Percentiles rank a stretch among this genome's conserved stretches.
These are phyloP conservation scores for Naumovozyma baii DNA, from an alignment of 805 yeast genomes.

Conservation along the genomic window DNA sequence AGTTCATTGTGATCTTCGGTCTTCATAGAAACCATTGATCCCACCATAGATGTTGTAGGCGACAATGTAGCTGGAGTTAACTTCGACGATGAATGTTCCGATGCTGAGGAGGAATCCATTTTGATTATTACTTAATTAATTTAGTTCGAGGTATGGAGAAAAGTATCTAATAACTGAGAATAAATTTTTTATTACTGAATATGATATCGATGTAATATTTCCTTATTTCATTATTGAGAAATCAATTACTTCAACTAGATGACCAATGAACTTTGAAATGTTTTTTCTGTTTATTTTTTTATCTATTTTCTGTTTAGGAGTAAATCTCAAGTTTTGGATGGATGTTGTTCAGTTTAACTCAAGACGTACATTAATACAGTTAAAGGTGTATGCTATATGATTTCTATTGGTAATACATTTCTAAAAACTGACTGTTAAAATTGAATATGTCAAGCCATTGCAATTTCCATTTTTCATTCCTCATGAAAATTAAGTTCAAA, in stretches of 20 bases:
- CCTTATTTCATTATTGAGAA: not conserved
- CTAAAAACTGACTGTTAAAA: too few relatives aligned
- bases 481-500: too few relatives aligned
- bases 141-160: not conserved
- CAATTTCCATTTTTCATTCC: too few relatives aligned
- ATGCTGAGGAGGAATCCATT: not conserved
- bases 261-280: not conserved
- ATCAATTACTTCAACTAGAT: not conserved
- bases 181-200: not conserved
- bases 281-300: too few relatives aligned
- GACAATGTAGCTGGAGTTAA: conserved; percentile 9
- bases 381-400: too few relatives aligned
- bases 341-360: not conserved
- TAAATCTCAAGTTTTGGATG: not conserved
- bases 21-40: conserved; percentile 31
- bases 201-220: not conserved
- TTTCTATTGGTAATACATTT: too few relatives aligned
- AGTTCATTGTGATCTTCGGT: conserved; percentile 33
- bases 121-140: too few relatives aligned
- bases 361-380: not conserved
- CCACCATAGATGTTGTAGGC: conserved; percentile 18
- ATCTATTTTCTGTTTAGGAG: not conserved
- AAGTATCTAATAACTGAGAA: not conserved
- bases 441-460: not conserved
- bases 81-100: not conserved